These are phyloP conservation scores for Dictyostelium intermedium DNA, from an alignment of 78 protist species.

Conservation along the genomic window DNA sequence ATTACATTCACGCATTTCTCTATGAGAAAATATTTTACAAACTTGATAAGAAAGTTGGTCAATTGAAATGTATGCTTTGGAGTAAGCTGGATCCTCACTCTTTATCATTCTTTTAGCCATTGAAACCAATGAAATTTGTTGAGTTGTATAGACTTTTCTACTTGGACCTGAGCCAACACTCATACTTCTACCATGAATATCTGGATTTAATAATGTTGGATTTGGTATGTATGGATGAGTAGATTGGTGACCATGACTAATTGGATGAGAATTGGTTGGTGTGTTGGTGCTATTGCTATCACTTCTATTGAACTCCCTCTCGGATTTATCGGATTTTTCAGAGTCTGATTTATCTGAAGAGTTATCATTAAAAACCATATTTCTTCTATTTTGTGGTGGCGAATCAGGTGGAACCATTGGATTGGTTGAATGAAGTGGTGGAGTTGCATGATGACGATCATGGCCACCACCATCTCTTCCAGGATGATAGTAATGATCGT, in stretches of 20 bases:
- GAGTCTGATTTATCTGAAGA: neutral
- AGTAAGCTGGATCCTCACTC: slow-evolving; percentile 69
- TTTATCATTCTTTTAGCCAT: slow-evolving; percentile 67
- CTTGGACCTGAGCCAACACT: slow-evolving; percentile 45
- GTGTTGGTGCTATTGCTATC: neutral
- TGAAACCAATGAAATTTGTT: slow-evolving; percentile 65
- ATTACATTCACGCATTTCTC: slow-evolving; percentile 80
- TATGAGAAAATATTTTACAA: slow-evolving; percentile 64
- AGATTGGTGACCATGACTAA: slow-evolving; percentile 37
- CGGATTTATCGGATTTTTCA: neutral
- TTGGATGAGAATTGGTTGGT: neutral
- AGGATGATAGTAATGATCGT: neutral
- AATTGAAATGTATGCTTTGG: slow-evolving; percentile 60
- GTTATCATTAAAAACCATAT: neutral
- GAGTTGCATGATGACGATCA: neutral
- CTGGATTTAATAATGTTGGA: neutral
- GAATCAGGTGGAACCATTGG: slow-evolving; percentile 16
- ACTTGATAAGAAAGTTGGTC: slow-evolving; percentile 69
- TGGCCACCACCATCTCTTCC: neutral
- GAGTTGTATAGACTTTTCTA: slow-evolving; percentile 29
- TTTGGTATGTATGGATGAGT: slow-evolving; percentile 57
- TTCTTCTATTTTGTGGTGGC: slow-evolving; percentile 47
- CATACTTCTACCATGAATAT: slow-evolving; percentile 55
- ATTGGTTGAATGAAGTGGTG: neutral
- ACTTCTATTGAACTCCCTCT: neutral